A percentile compares a stretch with the other conserved stretches of the same genome.
Conservation (phyloP, 805 yeast species). For the Candida sithepensis region DNA sequence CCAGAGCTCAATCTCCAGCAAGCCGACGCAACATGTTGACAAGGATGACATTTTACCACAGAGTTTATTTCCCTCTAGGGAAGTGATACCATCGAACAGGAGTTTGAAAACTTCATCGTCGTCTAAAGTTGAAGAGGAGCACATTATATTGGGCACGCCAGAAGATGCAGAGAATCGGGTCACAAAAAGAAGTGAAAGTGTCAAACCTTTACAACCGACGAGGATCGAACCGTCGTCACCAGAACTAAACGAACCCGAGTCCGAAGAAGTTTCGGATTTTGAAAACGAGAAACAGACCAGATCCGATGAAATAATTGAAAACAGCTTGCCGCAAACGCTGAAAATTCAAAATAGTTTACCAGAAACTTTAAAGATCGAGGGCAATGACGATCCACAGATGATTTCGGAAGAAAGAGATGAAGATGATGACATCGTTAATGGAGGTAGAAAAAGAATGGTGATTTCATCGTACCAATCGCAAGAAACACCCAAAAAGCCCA, state of each 20-base stretch:
- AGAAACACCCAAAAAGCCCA: neutral
- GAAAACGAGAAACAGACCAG: neutral
- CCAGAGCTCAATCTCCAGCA: conserved; percentile 7
- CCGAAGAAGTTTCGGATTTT: neutral
- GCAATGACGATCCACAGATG: conserved; percentile 1
- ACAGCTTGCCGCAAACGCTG: neutral
- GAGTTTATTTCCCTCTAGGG: neutral
- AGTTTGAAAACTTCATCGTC: neutral
- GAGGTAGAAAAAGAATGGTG: conserved; percentile 1
- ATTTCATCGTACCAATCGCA: neutral
- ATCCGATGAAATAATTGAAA: neutral
- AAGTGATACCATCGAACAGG: neutral
- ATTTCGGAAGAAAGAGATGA: conserved; percentile 1
- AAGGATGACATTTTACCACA: neutral
- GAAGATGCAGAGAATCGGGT: neutral
- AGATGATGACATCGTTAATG: neutral
- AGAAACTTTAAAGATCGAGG: neutral
- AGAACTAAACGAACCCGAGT: neutral
- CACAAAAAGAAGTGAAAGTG: neutral
- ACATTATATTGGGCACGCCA: neutral
- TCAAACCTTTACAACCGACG: neutral
- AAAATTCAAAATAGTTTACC: neutral
- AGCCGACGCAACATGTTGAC: conserved; percentile 1
- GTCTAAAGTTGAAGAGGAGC: neutral
- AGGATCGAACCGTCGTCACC: conserved; percentile 1